Base-by-base conservation (phyloP, 2,329 filamentous ascomycete genomes). In the Hymenoscyphus infarciens region DNA sequence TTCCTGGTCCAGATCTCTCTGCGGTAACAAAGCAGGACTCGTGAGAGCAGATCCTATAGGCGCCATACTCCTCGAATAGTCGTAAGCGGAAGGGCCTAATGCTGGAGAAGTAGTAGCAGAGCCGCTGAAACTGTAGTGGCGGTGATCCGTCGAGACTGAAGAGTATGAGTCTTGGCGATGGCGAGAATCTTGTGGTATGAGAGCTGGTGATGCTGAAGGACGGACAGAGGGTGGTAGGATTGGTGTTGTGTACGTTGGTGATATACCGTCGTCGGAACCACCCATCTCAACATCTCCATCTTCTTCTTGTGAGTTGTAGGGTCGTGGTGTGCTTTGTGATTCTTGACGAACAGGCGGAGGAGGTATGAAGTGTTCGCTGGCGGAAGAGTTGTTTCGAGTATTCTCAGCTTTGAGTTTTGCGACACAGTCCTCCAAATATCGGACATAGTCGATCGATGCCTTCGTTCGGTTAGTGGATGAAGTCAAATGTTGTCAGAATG, bases 391-490 rank as follows among this genome's bases (percentile, higher is more conserved):
- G 35, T 66, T 68, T 65, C 52, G 72, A 56, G 62, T 71, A 55
- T 71, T 73, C 66, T 77, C 79, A 5, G 82, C 82, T 75, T 97
- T 92, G 61, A 98, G 81, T 71, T 94, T 90, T 35, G 82, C 76
- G 42, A 97, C 86, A 71, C 94, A 98, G 73, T 92, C 88, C 74
- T 98, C 91, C 15, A 99, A 84, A 74, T 99, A 99, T 64, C 91
- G 89, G 67, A 98, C 87, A 71, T 99, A 98, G 71, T 98, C 95
- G 64, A 98, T 98, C 56, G 92, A 95, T 5, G 94, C 94, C 92
- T 97, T 67, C 16, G 16, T 16, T 33, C n/a, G 1, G 29, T 60
- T 55, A 61, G 59, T 5, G 59, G 19, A 45, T 15, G 33, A 13
- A 13, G 15, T 16, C 16, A 31, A 42, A 8, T 22, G 25, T n/a